Evolutionary conservation across 2,329 filamentous ascomycete species (phyloP).

Genomic region (Colletotrichum sp.): DNA sequence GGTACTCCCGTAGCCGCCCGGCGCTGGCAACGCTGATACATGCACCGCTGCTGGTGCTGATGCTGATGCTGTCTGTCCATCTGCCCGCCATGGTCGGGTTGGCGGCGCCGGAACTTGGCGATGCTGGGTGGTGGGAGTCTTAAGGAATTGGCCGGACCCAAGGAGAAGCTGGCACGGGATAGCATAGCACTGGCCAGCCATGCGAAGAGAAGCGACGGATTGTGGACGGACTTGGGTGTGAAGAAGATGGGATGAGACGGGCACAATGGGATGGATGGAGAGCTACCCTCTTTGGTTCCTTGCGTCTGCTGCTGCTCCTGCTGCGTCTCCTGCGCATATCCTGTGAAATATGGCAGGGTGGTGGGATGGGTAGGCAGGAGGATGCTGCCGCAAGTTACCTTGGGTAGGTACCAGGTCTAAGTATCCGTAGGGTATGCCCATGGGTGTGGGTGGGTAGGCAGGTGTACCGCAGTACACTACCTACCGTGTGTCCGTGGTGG

Average conservation of each 20-base stretch:
- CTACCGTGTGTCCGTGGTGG: not conserved
- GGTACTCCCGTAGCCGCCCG: not conserved
- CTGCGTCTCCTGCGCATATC: not conserved
- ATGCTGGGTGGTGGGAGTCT: not conserved
- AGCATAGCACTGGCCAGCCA: not conserved
- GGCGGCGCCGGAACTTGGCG: not conserved
- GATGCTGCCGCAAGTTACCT: not conserved
- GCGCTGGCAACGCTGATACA: not conserved
- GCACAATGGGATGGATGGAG: not conserved
- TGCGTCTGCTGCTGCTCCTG: not conserved
- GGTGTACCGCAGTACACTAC: not conserved
- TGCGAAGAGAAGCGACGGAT: not conserved
- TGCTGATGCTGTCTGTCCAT: not conserved
- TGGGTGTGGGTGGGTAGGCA: not conserved
- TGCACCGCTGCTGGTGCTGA: not conserved
- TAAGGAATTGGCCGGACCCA: not conserved
- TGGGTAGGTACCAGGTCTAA: not conserved
- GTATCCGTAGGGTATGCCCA: not conserved
- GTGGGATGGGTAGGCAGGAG: not conserved
- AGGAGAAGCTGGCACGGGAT: conserved; percentile 2
- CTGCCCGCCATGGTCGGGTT: not conserved
- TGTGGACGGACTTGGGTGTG: not conserved
- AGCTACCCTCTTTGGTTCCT: not conserved
- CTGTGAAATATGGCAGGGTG: not conserved
- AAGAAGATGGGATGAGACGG: not conserved